Evolutionary conservation across 1,284 basidiomycete genomes (phyloP), one percentile per base, ranked within the genome.

Genomic region (Cystobasidium slooffiae): DNA sequence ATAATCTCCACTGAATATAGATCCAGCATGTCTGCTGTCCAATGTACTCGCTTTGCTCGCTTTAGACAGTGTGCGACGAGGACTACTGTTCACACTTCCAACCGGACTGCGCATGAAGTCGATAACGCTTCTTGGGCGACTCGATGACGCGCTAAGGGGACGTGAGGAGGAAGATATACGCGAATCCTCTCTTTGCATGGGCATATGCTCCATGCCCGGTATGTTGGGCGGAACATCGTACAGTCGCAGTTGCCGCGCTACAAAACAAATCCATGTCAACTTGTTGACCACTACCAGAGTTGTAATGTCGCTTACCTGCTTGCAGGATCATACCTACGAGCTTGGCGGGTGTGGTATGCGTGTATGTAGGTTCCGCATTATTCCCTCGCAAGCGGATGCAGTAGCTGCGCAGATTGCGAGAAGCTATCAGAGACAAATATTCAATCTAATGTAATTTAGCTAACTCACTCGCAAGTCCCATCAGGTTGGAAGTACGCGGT

Each of bases 31-130:
- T 22, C 63, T 24, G 41, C 70, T 73, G 44, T 73, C 70, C 9
- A 58, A 16, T 18, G 70, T 62, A 18, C 59, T 64, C 6, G 70
- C 43, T 43, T 66, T 73, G 63, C 70, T 73, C 37, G 70, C 70
- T 46, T 73, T 73, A 5, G 62, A 65, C 10, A 73, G 62, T 1
- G 70, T 66, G 8, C 70, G 70, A 6, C 70, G 70, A 16, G 70
- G 70, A 46, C 53, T 64, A 20, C 62, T 66, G 10, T 51, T 46
- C 24, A 62, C 46, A 37, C 62, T 73, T 31, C 53, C 52, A 18
- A 51, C 62, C 6, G 70, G 70, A 41, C 70, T 73, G 20, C 62
- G 70, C 70, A 73, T 66, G 44, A 73, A 73, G 39, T 73, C 70
- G 37, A 73, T 65, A 2, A 73, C 70, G 37, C 70, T 73, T 12